Evolutionary conservation across 2,329 filamentous ascomycete species (phyloP), one percentile per base, ranked within the genome.

Genomic region (Penicillium brevicompactum): DNA sequence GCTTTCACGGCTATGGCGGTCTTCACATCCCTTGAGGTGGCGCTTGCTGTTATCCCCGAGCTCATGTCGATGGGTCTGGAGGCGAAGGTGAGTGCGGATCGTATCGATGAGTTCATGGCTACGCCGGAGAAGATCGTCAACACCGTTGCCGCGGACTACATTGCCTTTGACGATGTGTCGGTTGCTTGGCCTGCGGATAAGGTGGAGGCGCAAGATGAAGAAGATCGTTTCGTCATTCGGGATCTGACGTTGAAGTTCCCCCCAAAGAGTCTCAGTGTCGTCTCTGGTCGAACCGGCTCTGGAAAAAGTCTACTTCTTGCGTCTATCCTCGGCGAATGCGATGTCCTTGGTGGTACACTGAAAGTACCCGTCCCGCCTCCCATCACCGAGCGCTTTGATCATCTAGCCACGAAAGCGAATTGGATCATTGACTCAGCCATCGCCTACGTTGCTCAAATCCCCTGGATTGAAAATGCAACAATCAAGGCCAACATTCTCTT

Each of bases 401-500:
- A 82, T 84, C 53, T 90, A 83, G 73, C 82, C 79, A 61, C 85
- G 82, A 72, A 77, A 85, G 30, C 90, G 84, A 67, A 52, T 41
- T 67, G 78, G 32, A 61, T 52, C 27, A 66, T 67, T 21, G 63
- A 65, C 24, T 64, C 60, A 1, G 83, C 87, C 1, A 82, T 92
- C 46, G 90, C 90, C 0, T 93, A 87, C 63, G 88, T 92, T 32
- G 84, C 87, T 1, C 89, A 92, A 67, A 91, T 89, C 7, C 90
- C 90, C 0, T 94, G 90, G 90, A 90, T 94, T 46, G 90, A 93
- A 67, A 93, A 92, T 63, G 88, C 87, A 1, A 89, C 85, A 5
- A 86, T 95, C 58, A 85, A 83, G 53, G 86, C 91, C 43, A 95
- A 94, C 63, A 88, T 94, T 48, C 71, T 91, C 0, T 94, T 93